Evolutionary conservation across 495 filamentous ascomycete species (phyloP).

Genomic region (Penicillium paxilli): DNA sequence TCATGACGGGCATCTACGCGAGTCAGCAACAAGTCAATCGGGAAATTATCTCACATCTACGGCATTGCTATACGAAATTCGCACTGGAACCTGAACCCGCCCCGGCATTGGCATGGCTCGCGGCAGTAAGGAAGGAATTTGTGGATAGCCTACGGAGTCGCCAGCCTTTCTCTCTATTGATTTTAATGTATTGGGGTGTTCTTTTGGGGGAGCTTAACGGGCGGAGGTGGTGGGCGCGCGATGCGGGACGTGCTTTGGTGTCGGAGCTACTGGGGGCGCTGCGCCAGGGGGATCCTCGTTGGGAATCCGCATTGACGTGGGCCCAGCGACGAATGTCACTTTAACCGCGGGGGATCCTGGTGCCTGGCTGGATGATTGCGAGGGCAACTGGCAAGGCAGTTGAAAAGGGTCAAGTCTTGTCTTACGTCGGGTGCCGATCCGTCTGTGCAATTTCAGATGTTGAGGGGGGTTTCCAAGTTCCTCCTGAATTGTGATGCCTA

Average conservation of each 20-base stretch:
- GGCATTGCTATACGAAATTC: conserved; percentile 27
- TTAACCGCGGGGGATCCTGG: neutral
- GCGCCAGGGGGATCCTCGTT: conserved; percentile 9
- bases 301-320: conserved; percentile 26
- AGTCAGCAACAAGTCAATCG: conserved; percentile 18
- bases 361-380: neutral
- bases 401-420: no score
- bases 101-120: conserved; percentile 30
- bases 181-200: conserved; percentile 33
- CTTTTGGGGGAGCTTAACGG: conserved; percentile 24
- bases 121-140: conserved; percentile 25
- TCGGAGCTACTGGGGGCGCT: conserved; percentile 19
- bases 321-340: conserved; percentile 6
- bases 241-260: conserved; percentile 24
- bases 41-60: conserved; percentile 23
- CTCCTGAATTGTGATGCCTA: neutral
- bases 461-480: neutral
- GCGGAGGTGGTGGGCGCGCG: conserved; percentile 29
- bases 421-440: neutral
- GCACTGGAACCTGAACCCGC: conserved; percentile 17
- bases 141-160: conserved; percentile 20
- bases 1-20: conserved; percentile 4
- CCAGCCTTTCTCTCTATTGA: conserved; percentile 24
- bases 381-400: neutral
- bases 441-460: neutral